phyloP scores from a whole-genome alignment of 169 alveolate species.

The Eimeria zaria region DNA sequence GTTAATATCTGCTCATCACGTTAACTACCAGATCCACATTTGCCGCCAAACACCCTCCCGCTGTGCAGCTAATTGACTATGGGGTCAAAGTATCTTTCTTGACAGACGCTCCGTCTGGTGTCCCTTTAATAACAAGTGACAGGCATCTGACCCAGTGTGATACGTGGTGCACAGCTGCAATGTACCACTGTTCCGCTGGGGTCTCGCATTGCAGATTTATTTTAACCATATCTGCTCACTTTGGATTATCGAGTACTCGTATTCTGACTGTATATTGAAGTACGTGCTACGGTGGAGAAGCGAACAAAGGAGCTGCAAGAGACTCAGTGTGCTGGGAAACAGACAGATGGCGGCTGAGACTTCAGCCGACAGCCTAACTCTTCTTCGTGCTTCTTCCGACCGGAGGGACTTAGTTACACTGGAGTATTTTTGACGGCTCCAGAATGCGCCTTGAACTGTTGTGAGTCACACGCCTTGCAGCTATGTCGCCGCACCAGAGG shows the following conservation, averaged over 20 bases:
- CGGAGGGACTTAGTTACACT: background rate
- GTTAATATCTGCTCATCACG: background rate
- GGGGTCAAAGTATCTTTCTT: background rate
- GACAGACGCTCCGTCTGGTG: background rate
- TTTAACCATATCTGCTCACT: background rate
- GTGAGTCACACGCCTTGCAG: background rate
- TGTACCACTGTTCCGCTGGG: background rate
- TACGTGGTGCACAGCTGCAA: background rate
- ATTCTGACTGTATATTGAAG: background rate
- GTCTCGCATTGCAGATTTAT: background rate
- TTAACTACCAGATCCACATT: background rate
- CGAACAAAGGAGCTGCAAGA: background rate
- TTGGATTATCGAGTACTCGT: background rate
- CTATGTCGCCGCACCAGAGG: background rate
- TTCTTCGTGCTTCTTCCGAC: background rate
- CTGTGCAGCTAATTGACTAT: background rate
- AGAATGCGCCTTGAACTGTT: background rate
- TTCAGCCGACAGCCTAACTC: background rate
- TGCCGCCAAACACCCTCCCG: background rate
- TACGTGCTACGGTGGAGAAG: background rate
- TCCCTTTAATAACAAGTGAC: background rate
- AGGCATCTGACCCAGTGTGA: background rate
- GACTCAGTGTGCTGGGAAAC: background rate
- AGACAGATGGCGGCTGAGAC: background rate
- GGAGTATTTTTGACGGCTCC: background rate